Conservation (phyloP, 768 basidiomycete genomes). For the Cyclocybe aegerita region DNA sequence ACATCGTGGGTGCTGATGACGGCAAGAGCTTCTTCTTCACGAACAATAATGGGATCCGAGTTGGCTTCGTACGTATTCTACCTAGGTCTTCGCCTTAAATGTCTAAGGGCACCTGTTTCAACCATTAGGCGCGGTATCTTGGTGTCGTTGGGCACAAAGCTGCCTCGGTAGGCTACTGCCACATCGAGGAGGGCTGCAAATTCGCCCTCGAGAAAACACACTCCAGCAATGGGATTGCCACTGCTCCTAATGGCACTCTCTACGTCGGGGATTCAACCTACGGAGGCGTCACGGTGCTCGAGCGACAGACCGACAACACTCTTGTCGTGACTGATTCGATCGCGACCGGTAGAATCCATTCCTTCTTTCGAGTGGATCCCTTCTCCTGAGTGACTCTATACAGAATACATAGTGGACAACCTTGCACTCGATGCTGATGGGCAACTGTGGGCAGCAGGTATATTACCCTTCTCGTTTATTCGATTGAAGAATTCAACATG, state of each 20-base stretch:
- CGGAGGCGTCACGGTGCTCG: constrained; percentile 51
- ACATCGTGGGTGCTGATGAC: constrained; percentile 61
- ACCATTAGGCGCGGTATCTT: constrained; percentile 5
- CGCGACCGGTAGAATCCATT: constrained; percentile 40
- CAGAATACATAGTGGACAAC: constrained; percentile 49
- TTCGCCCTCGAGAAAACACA: constrained; percentile 47
- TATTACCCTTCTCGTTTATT: not conserved
- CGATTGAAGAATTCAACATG: not conserved
- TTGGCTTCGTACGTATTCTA: constrained; percentile 44
- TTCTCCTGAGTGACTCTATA: not conserved
- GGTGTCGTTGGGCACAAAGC: constrained; percentile 27
- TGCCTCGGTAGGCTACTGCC: constrained; percentile 65
- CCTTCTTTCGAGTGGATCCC: not conserved
- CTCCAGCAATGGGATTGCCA: constrained; percentile 62
- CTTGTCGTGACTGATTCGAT: constrained; percentile 56
- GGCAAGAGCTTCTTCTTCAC: constrained; percentile 68
- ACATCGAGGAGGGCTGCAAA: constrained; percentile 61
- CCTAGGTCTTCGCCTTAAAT: not conserved
- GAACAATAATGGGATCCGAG: constrained; percentile 60
- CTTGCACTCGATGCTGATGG: constrained; percentile 59
- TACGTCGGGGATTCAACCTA: constrained; percentile 50
- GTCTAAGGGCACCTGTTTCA: not conserved
- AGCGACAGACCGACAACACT: constrained; percentile 58
- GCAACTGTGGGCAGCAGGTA: constrained; percentile 63
- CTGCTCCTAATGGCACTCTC: constrained; percentile 57